Conservation (phyloP, 2,329 filamentous ascomycete genomes). For the Hypoxylon sp. region DNA sequence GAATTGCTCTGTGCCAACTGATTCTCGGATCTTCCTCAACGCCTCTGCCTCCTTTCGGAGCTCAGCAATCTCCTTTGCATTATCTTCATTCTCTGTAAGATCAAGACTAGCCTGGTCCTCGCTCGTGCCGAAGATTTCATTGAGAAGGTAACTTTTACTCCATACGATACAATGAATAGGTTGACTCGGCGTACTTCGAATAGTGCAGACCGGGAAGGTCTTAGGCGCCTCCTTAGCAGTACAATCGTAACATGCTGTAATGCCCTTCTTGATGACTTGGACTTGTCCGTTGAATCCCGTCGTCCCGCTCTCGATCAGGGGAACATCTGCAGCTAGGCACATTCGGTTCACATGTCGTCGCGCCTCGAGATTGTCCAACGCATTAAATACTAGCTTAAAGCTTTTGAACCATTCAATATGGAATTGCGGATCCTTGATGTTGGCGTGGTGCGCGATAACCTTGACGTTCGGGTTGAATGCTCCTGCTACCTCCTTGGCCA, state of each 20-base stretch:
- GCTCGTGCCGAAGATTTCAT: constrained; percentile 92
- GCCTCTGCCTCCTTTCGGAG: constrained; percentile 86
- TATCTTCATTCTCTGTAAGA: constrained; percentile 83
- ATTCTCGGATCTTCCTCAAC: constrained; percentile 83
- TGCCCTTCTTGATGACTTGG: constrained; percentile 92
- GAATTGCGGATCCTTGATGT: constrained; percentile 93
- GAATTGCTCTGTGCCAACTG: constrained; percentile 85
- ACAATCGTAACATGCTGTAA: constrained; percentile 97
- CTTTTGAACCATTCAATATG: constrained; percentile 87
- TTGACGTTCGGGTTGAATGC: constrained; percentile 91
- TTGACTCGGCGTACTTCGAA: constrained; percentile 94
- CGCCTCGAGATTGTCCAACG: constrained; percentile 94
- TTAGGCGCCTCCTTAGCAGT: constrained; percentile 91
- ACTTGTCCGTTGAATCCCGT: constrained; percentile 98
- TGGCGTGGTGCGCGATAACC: constrained; percentile 90
- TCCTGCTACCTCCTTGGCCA: constrained; percentile 91
- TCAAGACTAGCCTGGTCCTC: constrained; percentile 90
- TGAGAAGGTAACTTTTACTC: constrained; percentile 96
- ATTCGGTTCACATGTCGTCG: constrained; percentile 96
- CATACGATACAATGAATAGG: constrained; percentile 99
- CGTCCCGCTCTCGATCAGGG: constrained; percentile 95
- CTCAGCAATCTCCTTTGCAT: constrained; percentile 89
- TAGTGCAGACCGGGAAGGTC: constrained; percentile 95
- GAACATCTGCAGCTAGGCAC: constrained; percentile 92
- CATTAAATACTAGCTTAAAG: constrained; percentile 94